Evolutionary conservation across 805 yeast species (phyloP), one percentile per base, ranked within the genome.

Genomic region (Brettanomyces bruxellensis): DNA sequence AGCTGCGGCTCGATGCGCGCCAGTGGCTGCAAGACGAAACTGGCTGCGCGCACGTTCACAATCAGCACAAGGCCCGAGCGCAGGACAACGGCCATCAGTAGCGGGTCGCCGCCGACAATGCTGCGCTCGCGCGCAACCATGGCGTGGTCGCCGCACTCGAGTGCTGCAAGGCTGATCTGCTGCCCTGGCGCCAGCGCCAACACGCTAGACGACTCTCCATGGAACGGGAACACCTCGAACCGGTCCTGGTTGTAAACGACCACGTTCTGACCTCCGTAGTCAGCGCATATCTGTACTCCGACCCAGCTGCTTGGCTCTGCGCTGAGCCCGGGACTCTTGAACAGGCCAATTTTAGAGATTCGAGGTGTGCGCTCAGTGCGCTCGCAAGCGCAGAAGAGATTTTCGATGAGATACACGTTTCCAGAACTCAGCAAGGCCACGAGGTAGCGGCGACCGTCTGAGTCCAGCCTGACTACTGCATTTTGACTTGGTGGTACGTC

Each of bases 51-150:
- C 3, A 73, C 60, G 48, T 75, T 69, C 61, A 74, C 61, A 1
- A 73, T 63, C 1, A 69, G 53, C 4, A 75, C 71, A 12, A 64
- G 57, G 14, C 72, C 72, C 34, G 70, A 69, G 34, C 62, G 61
- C 38, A 74, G 51, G 7, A 70, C 60, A 38, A 71, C 40, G 0
- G 58, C 66, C 43, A 60, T 40, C 18, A 59, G 28, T 37, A 62
- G 49, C 3, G 64, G 57, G 47, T 64, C 67, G 3, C 52, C 47
- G 6, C 67, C 68, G 14, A 58, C 64, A 3, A 59, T 49, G 2
- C 49, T 45, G 5, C 28, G 40, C 34, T 58, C 54, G 36, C 55
- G 41, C 3, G 40, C 37, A 2, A 51, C 46, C n/a, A 45, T 43
- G 3, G 49, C 44, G 4, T 50, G 53, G 13, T 40, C 38, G 38